Percentiles rank a stretch among this genome's conserved stretches.
Evolutionary conservation across 495 filamentous ascomycete genomes (phyloP).

Genomic region (Achaetomiella virescens): DNA sequence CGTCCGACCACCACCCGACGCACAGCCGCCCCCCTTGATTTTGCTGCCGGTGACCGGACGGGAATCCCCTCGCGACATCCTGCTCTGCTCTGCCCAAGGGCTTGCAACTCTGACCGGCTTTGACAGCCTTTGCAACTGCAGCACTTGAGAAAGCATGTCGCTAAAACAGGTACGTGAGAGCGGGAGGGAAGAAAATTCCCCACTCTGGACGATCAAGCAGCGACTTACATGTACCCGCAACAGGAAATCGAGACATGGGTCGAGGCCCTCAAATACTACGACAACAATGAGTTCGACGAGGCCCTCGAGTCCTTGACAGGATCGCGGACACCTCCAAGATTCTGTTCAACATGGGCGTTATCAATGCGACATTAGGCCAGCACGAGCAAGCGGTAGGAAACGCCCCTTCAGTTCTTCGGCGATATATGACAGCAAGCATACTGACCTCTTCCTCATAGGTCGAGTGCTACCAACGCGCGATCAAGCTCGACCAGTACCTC

Average conservation of each 20-base stretch:
- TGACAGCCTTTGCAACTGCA: conserved; percentile 15
- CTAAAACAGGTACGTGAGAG: conserved; percentile 60
- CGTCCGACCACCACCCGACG: conserved; percentile 11
- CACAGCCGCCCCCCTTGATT: conserved; percentile 19
- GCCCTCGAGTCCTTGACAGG: conserved; percentile 66
- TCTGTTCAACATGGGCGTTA: conserved; percentile 96
- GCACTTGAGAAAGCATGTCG: conserved; percentile 50
- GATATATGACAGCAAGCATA: neutral
- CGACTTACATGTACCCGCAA: conserved; percentile 16
- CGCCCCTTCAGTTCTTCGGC: neutral
- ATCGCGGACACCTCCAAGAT: conserved; percentile 98
- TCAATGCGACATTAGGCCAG: conserved; percentile 94
- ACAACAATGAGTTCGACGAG: conserved; percentile 92
- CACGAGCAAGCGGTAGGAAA: conserved; percentile 83
- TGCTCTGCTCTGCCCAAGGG: conserved; percentile 2
- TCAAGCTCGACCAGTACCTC: conserved; percentile 85
- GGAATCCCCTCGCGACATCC: neutral
- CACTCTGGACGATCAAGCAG: neutral
- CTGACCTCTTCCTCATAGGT: conserved; percentile 50
- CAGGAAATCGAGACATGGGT: conserved; percentile 99
- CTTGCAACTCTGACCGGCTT: conserved; percentile 12
- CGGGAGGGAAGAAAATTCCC: neutral
- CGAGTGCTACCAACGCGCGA: conserved; percentile 86
- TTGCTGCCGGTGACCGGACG: neutral
- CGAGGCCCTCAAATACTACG: conserved; percentile 81